These are phyloP conservation scores for Phytophthora niederhauseri DNA, from an alignment of 352 stramenopile genomes.

Conservation along the genomic window DNA sequence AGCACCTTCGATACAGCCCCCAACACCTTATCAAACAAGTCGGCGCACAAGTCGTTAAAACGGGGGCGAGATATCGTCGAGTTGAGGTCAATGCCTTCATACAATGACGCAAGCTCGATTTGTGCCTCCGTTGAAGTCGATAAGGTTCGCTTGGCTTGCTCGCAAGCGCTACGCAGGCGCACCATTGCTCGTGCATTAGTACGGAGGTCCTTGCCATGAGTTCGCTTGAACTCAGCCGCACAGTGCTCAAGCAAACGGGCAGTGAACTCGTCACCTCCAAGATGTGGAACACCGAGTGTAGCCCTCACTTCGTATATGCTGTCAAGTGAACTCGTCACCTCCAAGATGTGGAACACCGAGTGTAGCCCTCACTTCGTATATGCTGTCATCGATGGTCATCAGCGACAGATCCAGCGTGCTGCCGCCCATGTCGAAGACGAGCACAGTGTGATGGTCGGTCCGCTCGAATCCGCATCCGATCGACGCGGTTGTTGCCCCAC, in stretches of 20 bases:
- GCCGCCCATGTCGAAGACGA: constrained; percentile 9
- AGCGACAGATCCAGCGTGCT: constrained; percentile 2
- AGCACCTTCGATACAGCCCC: constrained; percentile 1
- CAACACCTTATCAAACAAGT: constrained; percentile 2
- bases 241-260: constrained; percentile 11
- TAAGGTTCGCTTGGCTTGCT: neutral
- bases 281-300: neutral
- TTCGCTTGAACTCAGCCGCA: neutral
- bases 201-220: neutral
- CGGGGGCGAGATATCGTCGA: neutral
- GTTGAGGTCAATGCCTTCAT: constrained; percentile 1
- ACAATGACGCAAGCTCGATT: constrained; percentile 2
- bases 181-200: neutral
- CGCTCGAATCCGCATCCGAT: neutral
- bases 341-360: too few species aligned
- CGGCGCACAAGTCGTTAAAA: constrained; percentile 4
- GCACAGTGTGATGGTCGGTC: neutral
- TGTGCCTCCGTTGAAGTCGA: neutral
- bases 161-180: constrained; percentile 7
- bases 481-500: neutral
- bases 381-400: neutral
- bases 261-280: constrained; percentile 6
- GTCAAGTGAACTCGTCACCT: too few species aligned
- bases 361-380: constrained; percentile 5
- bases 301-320: constrained; percentile 4